phyloP scores from a whole-genome alignment of 768 basidiomycete genomes.

The Candolleomyces aberdarensis region DNA sequence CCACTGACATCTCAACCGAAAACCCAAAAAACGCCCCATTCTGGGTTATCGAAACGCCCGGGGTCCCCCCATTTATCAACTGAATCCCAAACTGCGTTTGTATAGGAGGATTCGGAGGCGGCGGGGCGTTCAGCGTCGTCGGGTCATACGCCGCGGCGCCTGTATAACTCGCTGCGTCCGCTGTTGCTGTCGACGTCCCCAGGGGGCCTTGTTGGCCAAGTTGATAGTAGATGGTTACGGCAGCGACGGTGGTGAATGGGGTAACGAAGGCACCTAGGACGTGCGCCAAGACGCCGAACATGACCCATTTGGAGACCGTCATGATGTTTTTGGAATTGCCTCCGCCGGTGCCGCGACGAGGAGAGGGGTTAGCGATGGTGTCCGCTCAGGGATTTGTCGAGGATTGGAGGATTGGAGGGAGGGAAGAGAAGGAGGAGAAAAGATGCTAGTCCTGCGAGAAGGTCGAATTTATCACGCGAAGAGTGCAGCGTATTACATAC shows the following conservation, averaged over 20 bases:
- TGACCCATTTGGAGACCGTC: background rate
- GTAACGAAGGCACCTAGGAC: conserved; percentile 5
- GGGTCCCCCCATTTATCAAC: conserved; percentile 33
- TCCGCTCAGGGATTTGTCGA: too few relatives aligned
- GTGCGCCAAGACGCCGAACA: conserved; percentile 7
- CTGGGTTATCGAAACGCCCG: conserved; percentile 37
- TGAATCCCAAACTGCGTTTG: conserved; percentile 44
- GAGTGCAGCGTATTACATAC: too few relatives aligned
- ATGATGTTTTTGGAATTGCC: conserved; percentile 1
- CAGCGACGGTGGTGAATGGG: too few relatives aligned
- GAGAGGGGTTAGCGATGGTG: too few relatives aligned
- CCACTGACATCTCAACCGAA: conserved; percentile 73
- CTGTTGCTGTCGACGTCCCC: conserved; percentile 24
- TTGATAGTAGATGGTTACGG: conserved; percentile 35
- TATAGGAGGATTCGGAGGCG: conserved; percentile 43
- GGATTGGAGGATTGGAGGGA: too few relatives aligned
- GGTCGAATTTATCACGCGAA: too few relatives aligned
- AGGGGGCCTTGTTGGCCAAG: conserved; percentile 23
- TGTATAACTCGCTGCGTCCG: conserved; percentile 40
- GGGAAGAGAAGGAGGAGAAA: too few relatives aligned
- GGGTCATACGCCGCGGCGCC: conserved; percentile 55
- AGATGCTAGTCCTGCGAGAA: too few relatives aligned
- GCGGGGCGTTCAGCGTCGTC: conserved; percentile 45
- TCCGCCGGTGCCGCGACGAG: background rate
- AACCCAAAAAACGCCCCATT: conserved; percentile 67